Evolutionary conservation across 2,329 filamentous ascomycete species (phyloP), one percentile per base, ranked within the genome.

Genomic region (Aspergillus amoenus): DNA sequence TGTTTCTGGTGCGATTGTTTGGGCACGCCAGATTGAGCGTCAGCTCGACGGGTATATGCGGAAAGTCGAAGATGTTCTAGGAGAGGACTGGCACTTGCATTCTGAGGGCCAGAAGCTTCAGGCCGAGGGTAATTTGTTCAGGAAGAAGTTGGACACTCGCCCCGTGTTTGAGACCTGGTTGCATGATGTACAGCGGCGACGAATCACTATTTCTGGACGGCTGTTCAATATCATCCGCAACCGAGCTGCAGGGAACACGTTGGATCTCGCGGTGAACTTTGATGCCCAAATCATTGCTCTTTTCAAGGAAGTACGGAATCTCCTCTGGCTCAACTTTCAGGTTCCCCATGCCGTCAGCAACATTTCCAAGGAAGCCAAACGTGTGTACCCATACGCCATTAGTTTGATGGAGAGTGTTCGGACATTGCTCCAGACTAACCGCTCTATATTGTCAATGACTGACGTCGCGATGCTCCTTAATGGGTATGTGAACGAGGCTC

Each of bases 371-470:
- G 94, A 99, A 72, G 95, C 94, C n/a, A 96, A 97, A 76, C 86
- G 94, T 52, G 94, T 99, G 4, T 99, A 99, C 67, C 94, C 94
- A 0, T 99, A 95, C 69, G 94, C 95, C 22, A 93, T 99, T 63
- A 97, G 93, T 70, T 78, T 99, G 64, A 99, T 99, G 92, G 94
- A 99, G 77, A 97, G 92, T 68, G 91, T 97, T n/a, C 86, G 93
- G 57, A 97, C 92, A 0, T 88, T 96, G 62, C 85, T 91, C 2
- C 93, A 97, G 75, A 97, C 92, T 0, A 88, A 89, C 65, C 87
- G 91, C 30, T 86, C 90, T 50, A 95, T 99, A 58, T 81, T 86
- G 17, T 85, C 89, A 54, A 93, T 99, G 90, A 84, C 88, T 11
- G 90, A 93, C 64, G 92, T 97, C 57, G 86, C 92, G 1, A 88